Base-by-base conservation (phyloP, 768 basidiomycete species). In the Lactifluus rugatus region DNA sequence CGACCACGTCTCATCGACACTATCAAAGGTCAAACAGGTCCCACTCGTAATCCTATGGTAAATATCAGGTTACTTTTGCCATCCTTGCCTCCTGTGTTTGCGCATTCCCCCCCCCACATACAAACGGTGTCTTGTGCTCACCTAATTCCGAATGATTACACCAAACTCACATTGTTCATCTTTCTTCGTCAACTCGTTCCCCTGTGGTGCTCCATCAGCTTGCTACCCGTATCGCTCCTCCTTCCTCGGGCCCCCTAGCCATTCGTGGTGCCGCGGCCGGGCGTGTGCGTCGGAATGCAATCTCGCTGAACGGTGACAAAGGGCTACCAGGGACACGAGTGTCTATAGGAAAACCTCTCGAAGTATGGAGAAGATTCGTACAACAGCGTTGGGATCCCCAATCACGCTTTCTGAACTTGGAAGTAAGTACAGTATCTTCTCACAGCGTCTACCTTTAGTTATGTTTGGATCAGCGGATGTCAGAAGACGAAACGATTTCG, bases 281-380 rank as follows among this genome's bases (percentile, higher is more conserved):
- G 54, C 79, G 83, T 54, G 66, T 79, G 58, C 82, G 84, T 61
- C 77, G 86, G 69, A 83, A 81, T 66, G 82, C 80, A 14, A 73
- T 81, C 26, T 72, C 77, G 50, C 41, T 57, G 41, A 59, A 60
- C 31, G 34, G 56, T 45, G 58, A 58, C 36, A 52, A 45, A 54
- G 36, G 19, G 25, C 39, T 62, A 52, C 57, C 46, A 58, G 67
- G 56, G 57, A 47, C 44, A 39, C 66, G 42, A 65, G 69, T 39
- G 28, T 64, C 61, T 41, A 63, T 66, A 50, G 57, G 75, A 71
- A 71, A 73, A 70, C 64, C 71, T 26, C 71, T 92, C 26, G 84
- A 88, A 57, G 70, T 81, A n/a, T 90, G 89, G 87, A 78, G 78
- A 66, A 80, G 86, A 64, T 78, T 92, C 65, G 84, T 93, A 39